These are phyloP conservation scores for Arachis hypogaea DNA, from an alignment of 306 rosid genomes.

Conservation along the genomic window DNA sequence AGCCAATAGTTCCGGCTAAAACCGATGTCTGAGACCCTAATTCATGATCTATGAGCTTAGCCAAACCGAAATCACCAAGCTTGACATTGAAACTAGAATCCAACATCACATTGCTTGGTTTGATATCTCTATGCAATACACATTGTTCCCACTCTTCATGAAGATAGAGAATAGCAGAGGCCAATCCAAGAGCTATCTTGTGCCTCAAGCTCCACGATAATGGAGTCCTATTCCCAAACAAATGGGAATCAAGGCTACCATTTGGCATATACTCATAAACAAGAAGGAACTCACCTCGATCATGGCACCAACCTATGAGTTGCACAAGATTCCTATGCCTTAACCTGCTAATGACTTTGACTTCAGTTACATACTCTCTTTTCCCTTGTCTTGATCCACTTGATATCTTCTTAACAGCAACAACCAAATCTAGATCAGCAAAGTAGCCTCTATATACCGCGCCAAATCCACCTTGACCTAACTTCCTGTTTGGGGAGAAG, in stretches of 20 bases:
- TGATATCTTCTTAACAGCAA: background rate
- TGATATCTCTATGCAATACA: constrained; percentile 45
- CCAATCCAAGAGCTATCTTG: constrained; percentile 26
- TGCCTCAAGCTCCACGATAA: background rate
- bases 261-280: constrained; percentile 49
- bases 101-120: constrained; percentile 48
- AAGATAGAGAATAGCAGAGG: constrained; percentile 44
- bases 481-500: constrained; percentile 40
- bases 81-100: constrained; percentile 42
- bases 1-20: constrained; percentile 37
- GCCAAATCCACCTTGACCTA: constrained; percentile 59
- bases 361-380: background rate
- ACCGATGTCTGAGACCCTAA: constrained; percentile 30
- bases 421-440: background rate
- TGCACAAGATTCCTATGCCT: background rate
- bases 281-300: constrained; percentile 1
- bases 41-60: constrained; percentile 37
- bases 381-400: background rate
- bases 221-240: background rate
- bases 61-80: constrained; percentile 52
- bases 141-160: constrained; percentile 50
- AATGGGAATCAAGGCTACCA: constrained; percentile 24
- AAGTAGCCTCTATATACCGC: constrained; percentile 40
- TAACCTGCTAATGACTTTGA: background rate
- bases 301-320: background rate